These are phyloP conservation scores for Neoboletus subvelutipes DNA, from an alignment of 768 basidiomycete species.

Conservation along the genomic window DNA sequence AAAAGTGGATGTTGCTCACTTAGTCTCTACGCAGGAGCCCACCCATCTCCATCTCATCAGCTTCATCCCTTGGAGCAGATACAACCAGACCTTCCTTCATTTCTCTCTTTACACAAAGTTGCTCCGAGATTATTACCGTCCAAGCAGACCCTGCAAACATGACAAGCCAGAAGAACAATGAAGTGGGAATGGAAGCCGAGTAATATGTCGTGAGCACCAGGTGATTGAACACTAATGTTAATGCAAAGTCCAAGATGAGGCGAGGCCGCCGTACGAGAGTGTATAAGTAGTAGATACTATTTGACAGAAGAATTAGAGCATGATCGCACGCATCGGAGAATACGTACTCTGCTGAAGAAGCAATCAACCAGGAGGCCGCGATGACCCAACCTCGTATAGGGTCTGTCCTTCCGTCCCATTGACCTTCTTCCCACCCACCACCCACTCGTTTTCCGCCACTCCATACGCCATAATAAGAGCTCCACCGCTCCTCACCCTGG, in stretches of 20 bases:
- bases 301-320: constrained; percentile 12
- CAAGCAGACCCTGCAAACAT: constrained; percentile 67
- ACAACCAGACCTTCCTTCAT: constrained; percentile 81
- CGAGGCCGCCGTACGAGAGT: constrained; percentile 87
- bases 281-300: constrained; percentile 77
- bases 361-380: constrained; percentile 80
- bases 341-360: constrained; percentile 83
- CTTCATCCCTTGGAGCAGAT: constrained; percentile 40
- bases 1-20: constrained; percentile 41
- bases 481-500: constrained; percentile 65
- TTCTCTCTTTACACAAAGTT: constrained; percentile 87
- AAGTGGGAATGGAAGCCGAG: constrained; percentile 67
- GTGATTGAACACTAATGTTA: constrained; percentile 91
- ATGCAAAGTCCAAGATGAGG: constrained; percentile 89
- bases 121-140: constrained; percentile 82
- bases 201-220: constrained; percentile 90
- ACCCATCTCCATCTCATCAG: constrained; percentile 57
- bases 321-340: constrained; percentile 1
- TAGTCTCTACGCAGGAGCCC: constrained; percentile 55
- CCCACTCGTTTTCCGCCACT: constrained; percentile 77
- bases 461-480: constrained; percentile 71
- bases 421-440: constrained; percentile 43
- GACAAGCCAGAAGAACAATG: constrained; percentile 89
- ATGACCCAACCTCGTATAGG: constrained; percentile 88
- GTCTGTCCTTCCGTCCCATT: constrained; percentile 72